These are phyloP conservation scores for Rozella allomycis DNA, from an alignment of 371 early-diverging fungal genomes.

Conservation along the genomic window DNA sequence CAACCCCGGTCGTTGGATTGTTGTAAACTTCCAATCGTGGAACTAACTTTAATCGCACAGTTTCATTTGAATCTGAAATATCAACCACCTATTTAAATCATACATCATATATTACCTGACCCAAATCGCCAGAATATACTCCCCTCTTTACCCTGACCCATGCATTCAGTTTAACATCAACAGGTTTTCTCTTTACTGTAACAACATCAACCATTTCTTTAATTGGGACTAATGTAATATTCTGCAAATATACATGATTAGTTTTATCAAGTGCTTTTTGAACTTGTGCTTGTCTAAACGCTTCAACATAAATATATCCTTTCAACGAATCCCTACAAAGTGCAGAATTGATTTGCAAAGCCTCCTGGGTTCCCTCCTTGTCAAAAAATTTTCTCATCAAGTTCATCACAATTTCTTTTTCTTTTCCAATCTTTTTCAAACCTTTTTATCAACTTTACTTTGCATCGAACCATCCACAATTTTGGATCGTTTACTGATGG, in stretches of 20 bases:
- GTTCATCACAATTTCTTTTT: constrained; percentile 57
- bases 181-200: constrained; percentile 34
- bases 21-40: constrained; percentile 53
- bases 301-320: constrained; percentile 94
- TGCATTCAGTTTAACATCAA: constrained; percentile 45
- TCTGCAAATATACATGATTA: constrained; percentile 44
- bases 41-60: constrained; percentile 57
- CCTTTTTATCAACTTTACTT: constrained; percentile 13
- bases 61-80: constrained; percentile 51
- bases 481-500: constrained; percentile 78
- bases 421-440: constrained; percentile 44
- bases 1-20: constrained; percentile 1
- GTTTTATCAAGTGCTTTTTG: constrained; percentile 46
- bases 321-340: constrained; percentile 69
- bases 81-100: constrained; percentile 30
- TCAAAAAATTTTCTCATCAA: constrained; percentile 59
- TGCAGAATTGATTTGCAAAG: constrained; percentile 49
- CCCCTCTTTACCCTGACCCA: constrained; percentile 91
- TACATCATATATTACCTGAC: constrained; percentile 30
- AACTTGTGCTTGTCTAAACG: constrained; percentile 61
- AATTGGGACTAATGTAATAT: constrained; percentile 70
- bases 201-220: constrained; percentile 90
- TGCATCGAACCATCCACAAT: constrained; percentile 80
- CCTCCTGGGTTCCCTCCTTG: constrained; percentile 29
- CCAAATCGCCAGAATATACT: constrained; percentile 87